Evolutionary conservation across 495 filamentous ascomycete species (phyloP), one percentile per base, ranked within the genome.

Genomic region (Aspergillus egyptiacus): DNA sequence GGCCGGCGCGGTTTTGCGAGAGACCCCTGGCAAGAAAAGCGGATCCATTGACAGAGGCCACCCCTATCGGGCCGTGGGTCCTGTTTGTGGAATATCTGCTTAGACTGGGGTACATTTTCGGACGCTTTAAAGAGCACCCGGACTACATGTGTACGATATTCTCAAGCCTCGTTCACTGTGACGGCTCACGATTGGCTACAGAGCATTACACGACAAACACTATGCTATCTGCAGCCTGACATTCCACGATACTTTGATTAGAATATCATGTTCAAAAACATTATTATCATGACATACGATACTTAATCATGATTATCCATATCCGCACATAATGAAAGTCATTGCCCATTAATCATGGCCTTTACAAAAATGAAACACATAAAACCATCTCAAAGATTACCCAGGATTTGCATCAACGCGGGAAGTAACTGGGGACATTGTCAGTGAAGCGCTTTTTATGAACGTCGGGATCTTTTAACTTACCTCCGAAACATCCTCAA

Each of bases 401-500:
- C 60, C 54, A 66, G 39, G 43, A 69, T 50, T 40, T 65, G 59
- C 41, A 62, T 56, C 31, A 63, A 47, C 17, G 60, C 51, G 31
- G 59, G 63, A 34, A 66, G 56, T 35, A 65, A 46, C 64, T 63
- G 55, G 8, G 48, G 36, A 23, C 6, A 48, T 52, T 15, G 27
- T 45, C 31, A 38, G 46, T 30, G 7, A 32, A 28, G 47, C 14
- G 2, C 4, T 30, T 27, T 22, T 31, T 10, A n/a, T 1, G 18
- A 9, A 36, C 14, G 6, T 2, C 22, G 31, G 31, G 19, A 3
- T 9, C 11, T 34, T 19, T 25, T 20, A 25, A 15, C 70, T 63
- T 67, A 77, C 73, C 56, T 73, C 69, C 40, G 73, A 72, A 45
- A 67, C 71, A 55, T 76, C 73, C 37, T 71, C 72, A 55, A 78